Percentiles rank a stretch among this genome's conserved stretches.
Evolutionary conservation across 176 grass and related monocot species (phyloP).

Genomic region (Phragmites australis): DNA sequence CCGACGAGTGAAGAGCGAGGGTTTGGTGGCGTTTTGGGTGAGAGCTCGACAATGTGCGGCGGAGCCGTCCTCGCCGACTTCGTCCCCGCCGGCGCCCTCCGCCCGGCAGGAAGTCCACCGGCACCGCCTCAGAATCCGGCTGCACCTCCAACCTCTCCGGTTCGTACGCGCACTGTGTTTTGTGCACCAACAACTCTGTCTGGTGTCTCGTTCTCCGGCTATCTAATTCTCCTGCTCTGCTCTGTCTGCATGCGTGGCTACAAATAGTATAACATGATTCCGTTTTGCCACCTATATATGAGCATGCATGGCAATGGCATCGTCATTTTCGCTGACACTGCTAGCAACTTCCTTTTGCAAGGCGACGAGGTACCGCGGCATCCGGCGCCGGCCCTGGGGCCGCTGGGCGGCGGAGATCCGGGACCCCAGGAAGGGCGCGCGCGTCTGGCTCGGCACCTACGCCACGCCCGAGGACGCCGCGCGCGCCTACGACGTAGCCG

Average conservation of each 20-base stretch:
- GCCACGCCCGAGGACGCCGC: slow-evolving; percentile 76
- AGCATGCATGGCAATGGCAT: neutral
- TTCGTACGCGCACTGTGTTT: neutral
- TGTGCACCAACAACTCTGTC: neutral
- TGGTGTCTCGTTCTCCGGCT: neutral
- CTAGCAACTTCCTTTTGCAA: neutral
- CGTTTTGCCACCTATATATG: neutral
- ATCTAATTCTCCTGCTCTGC: neutral
- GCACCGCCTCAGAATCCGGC: no score
- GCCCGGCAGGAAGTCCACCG: no score
- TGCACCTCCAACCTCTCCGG: slow-evolving; percentile 20
- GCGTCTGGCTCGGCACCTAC: slow-evolving; percentile 90
- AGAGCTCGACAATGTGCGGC: slow-evolving; percentile 43
- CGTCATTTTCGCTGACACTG: neutral
- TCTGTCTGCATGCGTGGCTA: neutral
- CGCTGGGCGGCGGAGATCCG: slow-evolving; percentile 96
- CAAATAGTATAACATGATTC: neutral
- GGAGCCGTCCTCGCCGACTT: slow-evolving; percentile 50
- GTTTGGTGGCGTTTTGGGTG: no score
- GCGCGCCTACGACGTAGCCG: slow-evolving; percentile 70
- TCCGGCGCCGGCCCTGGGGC: slow-evolving; percentile 75
- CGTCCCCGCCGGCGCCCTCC: slow-evolving; percentile 1
- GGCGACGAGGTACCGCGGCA: slow-evolving; percentile 55
- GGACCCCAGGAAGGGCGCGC: slow-evolving; percentile 73
- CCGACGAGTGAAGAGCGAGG: no score